These are phyloP conservation scores for Biancaea sappan DNA, from an alignment of 306 rosid genomes.

Conservation along the genomic window DNA sequence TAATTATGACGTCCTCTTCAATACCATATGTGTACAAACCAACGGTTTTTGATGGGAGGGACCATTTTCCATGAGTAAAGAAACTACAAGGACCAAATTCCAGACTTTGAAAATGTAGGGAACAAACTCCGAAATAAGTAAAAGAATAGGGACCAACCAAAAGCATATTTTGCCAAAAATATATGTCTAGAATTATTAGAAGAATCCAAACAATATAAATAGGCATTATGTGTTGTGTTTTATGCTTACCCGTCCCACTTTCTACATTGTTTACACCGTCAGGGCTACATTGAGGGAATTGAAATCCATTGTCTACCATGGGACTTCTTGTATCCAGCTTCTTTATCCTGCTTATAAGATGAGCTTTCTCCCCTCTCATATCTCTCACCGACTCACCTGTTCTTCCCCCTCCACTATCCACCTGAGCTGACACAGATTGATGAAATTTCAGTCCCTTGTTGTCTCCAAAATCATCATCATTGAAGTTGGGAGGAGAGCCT, in stretches of 20 bases:
- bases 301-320: conserved; percentile 42
- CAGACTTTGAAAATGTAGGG: too few relatives aligned
- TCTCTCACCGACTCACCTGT: conserved; percentile 41
- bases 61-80: too few relatives aligned
- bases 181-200: neutral
- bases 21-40: too few relatives aligned
- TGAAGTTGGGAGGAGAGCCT: conserved; percentile 33
- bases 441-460: conserved; percentile 24
- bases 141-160: too few relatives aligned
- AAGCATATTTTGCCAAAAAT: too few relatives aligned
- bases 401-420: conserved; percentile 37
- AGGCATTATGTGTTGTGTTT: neutral
- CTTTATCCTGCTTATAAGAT: conserved; percentile 59
- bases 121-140: too few relatives aligned
- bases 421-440: conserved; percentile 37
- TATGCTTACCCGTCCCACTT: conserved; percentile 55
- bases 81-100: too few relatives aligned
- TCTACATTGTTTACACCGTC: conserved; percentile 37
- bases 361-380: conserved; percentile 53
- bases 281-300: conserved; percentile 30
- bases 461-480: conserved; percentile 40
- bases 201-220: neutral
- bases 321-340: conserved; percentile 45
- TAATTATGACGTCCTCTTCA: too few relatives aligned
- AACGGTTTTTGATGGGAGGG: too few relatives aligned